Evolutionary conservation across 192 early-diverging fungal genomes (phyloP).

Genomic region (Nowakowskiella sp.): DNA sequence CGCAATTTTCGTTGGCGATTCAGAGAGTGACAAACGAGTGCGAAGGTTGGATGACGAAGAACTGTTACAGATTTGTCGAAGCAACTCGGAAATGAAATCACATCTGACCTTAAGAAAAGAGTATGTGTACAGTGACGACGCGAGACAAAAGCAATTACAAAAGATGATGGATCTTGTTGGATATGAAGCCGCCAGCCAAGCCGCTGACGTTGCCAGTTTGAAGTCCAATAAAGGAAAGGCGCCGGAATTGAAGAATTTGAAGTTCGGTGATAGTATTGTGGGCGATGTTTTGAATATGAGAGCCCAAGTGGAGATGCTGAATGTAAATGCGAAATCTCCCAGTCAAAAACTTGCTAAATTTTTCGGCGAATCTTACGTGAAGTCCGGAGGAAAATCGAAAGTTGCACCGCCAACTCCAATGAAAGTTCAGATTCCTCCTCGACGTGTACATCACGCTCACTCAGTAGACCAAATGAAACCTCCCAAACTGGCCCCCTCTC

Average conservation of each 20-base stretch:
- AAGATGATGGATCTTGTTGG: background rate
- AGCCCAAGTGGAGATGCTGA: too few relatives aligned
- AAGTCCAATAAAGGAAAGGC: background rate
- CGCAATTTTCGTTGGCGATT: conserved; percentile 19
- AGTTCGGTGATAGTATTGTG: too few relatives aligned
- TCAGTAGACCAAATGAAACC: background rate
- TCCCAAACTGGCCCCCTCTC: background rate
- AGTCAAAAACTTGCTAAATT: conserved; percentile 1
- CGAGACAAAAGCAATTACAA: conserved; percentile 9
- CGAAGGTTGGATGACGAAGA: conserved; percentile 56
- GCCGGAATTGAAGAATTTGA: background rate
- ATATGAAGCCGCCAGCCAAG: background rate
- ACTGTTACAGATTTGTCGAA: conserved; percentile 61
- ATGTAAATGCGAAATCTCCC: too few relatives aligned
- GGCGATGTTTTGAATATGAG: too few relatives aligned
- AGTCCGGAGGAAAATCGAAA: conserved; percentile 1
- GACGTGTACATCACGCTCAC: conserved; percentile 8
- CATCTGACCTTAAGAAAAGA: too few relatives aligned
- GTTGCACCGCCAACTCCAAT: background rate
- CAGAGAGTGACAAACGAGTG: conserved; percentile 2
- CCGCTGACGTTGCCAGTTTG: conserved; percentile 5
- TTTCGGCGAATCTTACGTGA: too few relatives aligned
- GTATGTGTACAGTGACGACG: too few relatives aligned
- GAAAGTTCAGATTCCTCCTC: background rate
- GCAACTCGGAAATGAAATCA: too few relatives aligned